Evolutionary conservation across 2,329 filamentous ascomycete genomes (phyloP).

Genomic region (Xylariaceae sp.): DNA sequence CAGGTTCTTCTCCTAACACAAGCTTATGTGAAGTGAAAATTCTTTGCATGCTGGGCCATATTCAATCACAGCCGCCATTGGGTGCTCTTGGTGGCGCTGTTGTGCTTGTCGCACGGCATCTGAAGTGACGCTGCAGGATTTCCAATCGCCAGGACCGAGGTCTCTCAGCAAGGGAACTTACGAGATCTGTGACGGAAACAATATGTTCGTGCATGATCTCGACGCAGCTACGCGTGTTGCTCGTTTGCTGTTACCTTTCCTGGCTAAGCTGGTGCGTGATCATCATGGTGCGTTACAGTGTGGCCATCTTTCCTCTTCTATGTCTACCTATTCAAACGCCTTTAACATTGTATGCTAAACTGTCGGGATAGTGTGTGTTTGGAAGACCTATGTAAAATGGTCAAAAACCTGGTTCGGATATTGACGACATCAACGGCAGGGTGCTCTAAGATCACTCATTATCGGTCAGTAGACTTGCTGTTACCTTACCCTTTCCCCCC

Average conservation of each 20-base stretch:
- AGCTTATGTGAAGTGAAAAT: background rate
- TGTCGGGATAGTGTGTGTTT: background rate
- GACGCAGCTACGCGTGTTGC: constrained; percentile 39
- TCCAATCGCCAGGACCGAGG: constrained; percentile 40
- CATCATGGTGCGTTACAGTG: background rate
- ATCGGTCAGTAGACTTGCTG: too few species aligned
- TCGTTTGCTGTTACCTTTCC: constrained; percentile 45
- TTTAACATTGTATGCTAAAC: background rate
- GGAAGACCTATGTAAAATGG: too few species aligned
- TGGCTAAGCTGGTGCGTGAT: constrained; percentile 31
- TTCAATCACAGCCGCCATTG: too few species aligned
- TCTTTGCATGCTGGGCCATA: background rate
- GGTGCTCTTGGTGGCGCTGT: constrained; percentile 30
- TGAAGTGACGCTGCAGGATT: constrained; percentile 38
- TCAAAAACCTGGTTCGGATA: background rate
- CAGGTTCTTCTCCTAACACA: background rate
- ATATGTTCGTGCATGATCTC: constrained; percentile 44
- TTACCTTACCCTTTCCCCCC: too few species aligned
- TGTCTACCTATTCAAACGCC: background rate
- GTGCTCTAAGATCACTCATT: too few species aligned
- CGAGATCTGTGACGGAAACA: constrained; percentile 41
- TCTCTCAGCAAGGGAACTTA: constrained; percentile 36
- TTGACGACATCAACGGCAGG: too few species aligned
- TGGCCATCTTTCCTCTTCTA: constrained; percentile 23
- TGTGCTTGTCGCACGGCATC: constrained; percentile 40